Percentiles rank a stretch among this genome's conserved stretches.
phyloP scores from a whole-genome alignment of 202 grass and related monocot genomes.

The Zoysia matrella region DNA sequence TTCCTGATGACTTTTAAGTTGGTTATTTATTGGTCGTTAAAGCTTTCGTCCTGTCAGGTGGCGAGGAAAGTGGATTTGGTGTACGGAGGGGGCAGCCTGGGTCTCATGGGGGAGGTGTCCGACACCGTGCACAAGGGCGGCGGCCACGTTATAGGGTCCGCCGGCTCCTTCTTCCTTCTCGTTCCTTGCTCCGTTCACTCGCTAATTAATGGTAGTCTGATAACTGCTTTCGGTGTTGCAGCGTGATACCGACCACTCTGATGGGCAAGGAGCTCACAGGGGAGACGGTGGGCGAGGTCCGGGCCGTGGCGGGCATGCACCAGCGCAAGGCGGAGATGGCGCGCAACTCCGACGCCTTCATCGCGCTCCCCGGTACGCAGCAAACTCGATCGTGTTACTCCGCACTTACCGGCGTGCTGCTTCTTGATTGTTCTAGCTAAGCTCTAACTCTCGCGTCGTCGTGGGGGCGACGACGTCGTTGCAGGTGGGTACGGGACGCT shows the following conservation, averaged over 20 bases:
- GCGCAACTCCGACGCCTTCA: conserved; percentile 85
- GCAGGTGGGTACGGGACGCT: conserved; percentile 93
- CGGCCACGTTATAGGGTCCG: conserved; percentile 87
- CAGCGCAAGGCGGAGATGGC: conserved; percentile 59
- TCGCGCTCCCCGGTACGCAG: conserved; percentile 69
- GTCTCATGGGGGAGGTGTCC: conserved; percentile 92
- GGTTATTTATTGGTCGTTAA: not conserved
- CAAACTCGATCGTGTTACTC: no score
- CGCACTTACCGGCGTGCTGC: not conserved
- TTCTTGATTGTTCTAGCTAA: no score
- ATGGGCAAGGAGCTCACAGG: no score
- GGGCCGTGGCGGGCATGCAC: no score
- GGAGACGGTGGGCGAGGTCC: no score
- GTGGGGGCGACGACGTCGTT: not conserved
- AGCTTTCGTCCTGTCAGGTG: conserved; percentile 44
- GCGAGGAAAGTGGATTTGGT: conserved; percentile 84
- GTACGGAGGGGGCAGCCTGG: conserved; percentile 86
- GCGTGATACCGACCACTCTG: no score
- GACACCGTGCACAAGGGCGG: conserved; percentile 86
- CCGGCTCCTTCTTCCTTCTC: not conserved
- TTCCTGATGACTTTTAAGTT: not conserved
- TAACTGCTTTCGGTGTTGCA: no score
- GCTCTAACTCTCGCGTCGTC: no score
- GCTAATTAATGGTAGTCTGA: no score
- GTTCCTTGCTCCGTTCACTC: no score